These are phyloP conservation scores for Bipolaris sorokiniana DNA, from an alignment of 2,329 filamentous ascomycete species.

Conservation along the genomic window DNA sequence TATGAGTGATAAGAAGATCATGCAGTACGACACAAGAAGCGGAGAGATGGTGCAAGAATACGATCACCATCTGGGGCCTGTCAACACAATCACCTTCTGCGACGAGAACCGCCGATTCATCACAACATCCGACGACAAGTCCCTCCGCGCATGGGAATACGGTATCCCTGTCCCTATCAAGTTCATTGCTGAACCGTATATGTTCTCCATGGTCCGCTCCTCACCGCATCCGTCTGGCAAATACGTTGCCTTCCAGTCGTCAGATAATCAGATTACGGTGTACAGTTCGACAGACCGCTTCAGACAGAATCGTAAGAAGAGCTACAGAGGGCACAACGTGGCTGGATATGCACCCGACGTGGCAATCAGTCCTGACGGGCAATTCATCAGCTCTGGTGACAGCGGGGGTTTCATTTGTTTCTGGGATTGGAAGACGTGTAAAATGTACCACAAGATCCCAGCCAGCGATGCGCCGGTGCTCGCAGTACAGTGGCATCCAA, in stretches of 20 bases:
- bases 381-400: constrained; percentile 87
- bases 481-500: constrained; percentile 94
- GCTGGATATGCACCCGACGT: constrained; percentile 92
- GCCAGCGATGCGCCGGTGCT: constrained; percentile 82
- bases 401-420: constrained; percentile 89
- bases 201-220: constrained; percentile 93
- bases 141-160: constrained; percentile 95
- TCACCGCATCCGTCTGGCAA: constrained; percentile 87
- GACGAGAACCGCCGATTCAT: constrained; percentile 95
- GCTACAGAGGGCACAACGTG: constrained; percentile 93
- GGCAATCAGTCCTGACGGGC: constrained; percentile 85
- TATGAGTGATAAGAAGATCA: constrained; percentile 98
- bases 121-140: constrained; percentile 97
- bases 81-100: constrained; percentile 97
- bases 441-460: constrained; percentile 96
- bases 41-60: constrained; percentile 92
- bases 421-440: constrained; percentile 99
- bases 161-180: constrained; percentile 98
- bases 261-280: constrained; percentile 95
- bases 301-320: constrained; percentile 96
- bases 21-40: constrained; percentile 90
- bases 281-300: constrained; percentile 96
- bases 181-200: constrained; percentile 95
- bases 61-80: constrained; percentile 94
- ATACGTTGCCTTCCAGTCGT: constrained; percentile 90